Evolutionary conservation across 371 early-diverging fungal genomes (phyloP), one percentile per base, ranked within the genome.

Genomic region (Mortierella sp.): DNA sequence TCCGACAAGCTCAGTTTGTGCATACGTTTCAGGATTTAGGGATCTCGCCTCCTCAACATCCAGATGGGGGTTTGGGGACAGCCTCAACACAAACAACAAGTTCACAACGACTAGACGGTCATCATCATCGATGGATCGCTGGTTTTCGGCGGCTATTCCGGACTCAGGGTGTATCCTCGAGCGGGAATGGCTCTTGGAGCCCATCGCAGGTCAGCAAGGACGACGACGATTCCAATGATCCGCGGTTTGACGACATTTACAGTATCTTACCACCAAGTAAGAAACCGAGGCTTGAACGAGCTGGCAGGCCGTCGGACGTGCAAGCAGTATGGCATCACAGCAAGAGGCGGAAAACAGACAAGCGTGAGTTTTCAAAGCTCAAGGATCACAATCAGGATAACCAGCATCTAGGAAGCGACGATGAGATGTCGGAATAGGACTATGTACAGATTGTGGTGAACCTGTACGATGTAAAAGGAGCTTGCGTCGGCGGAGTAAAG

Each of bases 241-340:
- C 76, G 7, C 65, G 56, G 24, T 63, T 64, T 22, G 76, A 76
- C 22, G 76, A 76, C 39, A 76, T 76, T n/a, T 76, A 76, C 55
- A 64, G 65, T n/a, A 68, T 68, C 17, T 55, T 58, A 13, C 76
- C 76, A 12, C 76, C 76, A 1, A 22, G 40, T 53, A 76, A 76
- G 55, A 76, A 76, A 51, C 59, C 76, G 3, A 59, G 76, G 27
- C 54, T 76, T 29, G 76, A 76, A 25, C 60, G 76, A 21, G 54
- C 40, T 16, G 76, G 76, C 0, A 64, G 76, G 0, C 76, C 76
- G 8, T 68, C 76, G 12, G 76, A 76, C 57, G 58, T 60, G 2
- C 44, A 52, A 10, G 76, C 76, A 5, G 64, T 69, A 7, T 64
- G 69, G 65, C 76, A 76, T 34, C 76, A 76, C 37, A 68, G 55